Evolutionary conservation across 352 stramenopile genomes (phyloP).

Genomic region (Phytophthora sojae): DNA sequence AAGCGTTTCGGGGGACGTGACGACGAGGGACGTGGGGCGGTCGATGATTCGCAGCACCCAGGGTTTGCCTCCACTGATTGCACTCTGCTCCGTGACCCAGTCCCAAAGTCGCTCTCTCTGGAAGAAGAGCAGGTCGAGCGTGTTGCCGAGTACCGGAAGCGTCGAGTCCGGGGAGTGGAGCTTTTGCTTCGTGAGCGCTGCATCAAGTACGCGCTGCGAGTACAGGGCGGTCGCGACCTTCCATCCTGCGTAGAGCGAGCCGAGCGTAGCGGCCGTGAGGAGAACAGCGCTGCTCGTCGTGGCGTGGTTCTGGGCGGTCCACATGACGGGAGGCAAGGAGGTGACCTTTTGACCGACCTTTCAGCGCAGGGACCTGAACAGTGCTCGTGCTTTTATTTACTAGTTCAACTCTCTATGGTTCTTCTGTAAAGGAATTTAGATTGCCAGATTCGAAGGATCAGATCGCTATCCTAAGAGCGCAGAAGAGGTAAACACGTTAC

Average conservation of each 20-base stretch:
- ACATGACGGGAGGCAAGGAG: neutral
- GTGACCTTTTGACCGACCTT: too few species aligned
- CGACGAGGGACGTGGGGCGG: constrained; percentile 40
- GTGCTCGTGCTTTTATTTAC: too few species aligned
- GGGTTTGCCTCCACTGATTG: constrained; percentile 34
- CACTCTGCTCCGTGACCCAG: constrained; percentile 60
- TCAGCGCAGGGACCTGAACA: too few species aligned
- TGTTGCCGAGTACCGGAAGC: constrained; percentile 44
- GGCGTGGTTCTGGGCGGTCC: neutral
- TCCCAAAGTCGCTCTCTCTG: constrained; percentile 55
- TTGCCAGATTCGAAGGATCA: too few species aligned
- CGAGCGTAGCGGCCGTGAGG: neutral
- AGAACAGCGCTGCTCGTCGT: neutral
- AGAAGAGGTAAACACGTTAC: too few species aligned
- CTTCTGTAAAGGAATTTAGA: too few species aligned
- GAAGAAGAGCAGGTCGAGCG: constrained; percentile 36
- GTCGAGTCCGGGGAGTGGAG: constrained; percentile 30
- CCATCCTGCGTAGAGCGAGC: constrained; percentile 9
- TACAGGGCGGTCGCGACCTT: neutral
- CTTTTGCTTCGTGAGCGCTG: constrained; percentile 7
- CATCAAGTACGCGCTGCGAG: neutral
- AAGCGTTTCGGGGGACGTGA: constrained; percentile 39
- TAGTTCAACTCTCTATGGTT: too few species aligned
- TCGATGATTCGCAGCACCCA: constrained; percentile 56
- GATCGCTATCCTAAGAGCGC: too few species aligned